Percentiles rank a stretch among this genome's conserved stretches.
Conservation (phyloP, 192 early-diverging fungal species). For the Phycomyces blakesleeanus region DNA sequence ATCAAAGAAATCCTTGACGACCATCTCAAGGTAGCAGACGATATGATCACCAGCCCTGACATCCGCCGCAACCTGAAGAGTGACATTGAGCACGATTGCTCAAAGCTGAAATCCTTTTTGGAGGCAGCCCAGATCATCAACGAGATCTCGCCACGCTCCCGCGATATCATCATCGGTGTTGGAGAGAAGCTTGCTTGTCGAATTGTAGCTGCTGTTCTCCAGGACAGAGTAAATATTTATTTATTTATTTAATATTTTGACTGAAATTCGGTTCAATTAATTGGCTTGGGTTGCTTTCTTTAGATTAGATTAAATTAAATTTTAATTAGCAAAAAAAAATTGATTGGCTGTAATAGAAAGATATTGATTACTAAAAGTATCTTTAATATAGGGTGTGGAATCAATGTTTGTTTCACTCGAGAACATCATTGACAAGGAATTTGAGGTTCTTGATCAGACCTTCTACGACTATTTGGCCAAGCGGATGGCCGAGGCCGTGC, state of each 20-base stretch:
- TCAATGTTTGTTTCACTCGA: slow-evolving; percentile 86
- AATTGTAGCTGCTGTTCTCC: slow-evolving; percentile 81
- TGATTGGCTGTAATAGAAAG: too few species aligned
- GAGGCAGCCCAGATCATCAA: slow-evolving; percentile 89
- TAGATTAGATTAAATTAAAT: too few species aligned
- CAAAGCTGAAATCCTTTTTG: slow-evolving; percentile 78
- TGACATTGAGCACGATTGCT: slow-evolving; percentile 76
- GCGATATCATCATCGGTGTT: slow-evolving; percentile 89
- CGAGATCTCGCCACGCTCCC: slow-evolving; percentile 94
- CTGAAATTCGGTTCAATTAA: too few species aligned
- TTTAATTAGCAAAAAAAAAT: too few species aligned
- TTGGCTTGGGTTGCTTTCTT: too few species aligned
- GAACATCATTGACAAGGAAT: slow-evolving; percentile 76
- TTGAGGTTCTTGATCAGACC: slow-evolving; percentile 85
- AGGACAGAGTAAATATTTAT: slow-evolving; percentile 44
- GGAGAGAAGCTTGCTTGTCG: slow-evolving; percentile 94
- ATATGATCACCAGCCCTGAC: slow-evolving; percentile 47
- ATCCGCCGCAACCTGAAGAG: slow-evolving; percentile 49
- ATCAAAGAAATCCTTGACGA: slow-evolving; percentile 79
- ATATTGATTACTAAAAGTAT: too few species aligned
- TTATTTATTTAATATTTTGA: too few species aligned
- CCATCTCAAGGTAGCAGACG: slow-evolving; percentile 68
- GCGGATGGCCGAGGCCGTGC: slow-evolving; percentile 59
- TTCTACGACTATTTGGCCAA: slow-evolving; percentile 92
- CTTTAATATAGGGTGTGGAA: slow-evolving; percentile 69